phyloP scores from a whole-genome alignment of 2,329 filamentous ascomycete species.

The Sarocladium brachiariae region DNA sequence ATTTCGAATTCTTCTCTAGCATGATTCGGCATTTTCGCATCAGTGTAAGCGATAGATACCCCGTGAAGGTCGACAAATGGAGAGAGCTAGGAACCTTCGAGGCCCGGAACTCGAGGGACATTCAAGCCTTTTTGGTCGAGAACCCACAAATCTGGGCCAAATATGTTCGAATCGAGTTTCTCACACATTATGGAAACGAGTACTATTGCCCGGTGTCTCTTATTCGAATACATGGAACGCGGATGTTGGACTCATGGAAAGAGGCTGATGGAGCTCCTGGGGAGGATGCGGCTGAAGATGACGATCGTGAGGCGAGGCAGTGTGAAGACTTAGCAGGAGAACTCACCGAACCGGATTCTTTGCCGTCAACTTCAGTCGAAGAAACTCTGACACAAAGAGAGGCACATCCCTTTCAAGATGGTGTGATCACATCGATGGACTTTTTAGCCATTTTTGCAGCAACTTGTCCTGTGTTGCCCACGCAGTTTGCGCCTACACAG shows the following conservation, averaged over 20 bases:
- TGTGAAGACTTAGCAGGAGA: not conserved
- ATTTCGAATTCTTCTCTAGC: constrained; percentile 98
- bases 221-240: constrained; percentile 86
- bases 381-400: not conserved
- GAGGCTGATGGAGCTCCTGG: constrained; percentile 65
- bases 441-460: not conserved
- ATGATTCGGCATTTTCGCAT: constrained; percentile 89
- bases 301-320: constrained; percentile 12
- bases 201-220: constrained; percentile 93
- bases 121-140: constrained; percentile 90
- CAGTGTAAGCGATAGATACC: constrained; percentile 90
- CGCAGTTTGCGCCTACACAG: not conserved
- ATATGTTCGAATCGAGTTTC: constrained; percentile 84
- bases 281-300: constrained; percentile 45
- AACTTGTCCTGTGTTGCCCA: not conserved
- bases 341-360: not conserved
- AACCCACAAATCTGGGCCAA: constrained; percentile 94
- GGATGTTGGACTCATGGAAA: constrained; percentile 90
- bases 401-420: not conserved
- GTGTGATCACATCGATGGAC: constrained; percentile 2
- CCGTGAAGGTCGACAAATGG: constrained; percentile 89
- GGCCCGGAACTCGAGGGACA: constrained; percentile 84
- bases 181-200: constrained; percentile 92
- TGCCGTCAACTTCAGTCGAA: not conserved
- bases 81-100: constrained; percentile 82